Base-by-base conservation (phyloP, 768 basidiomycete species). In the Floccularia luteovirens region DNA sequence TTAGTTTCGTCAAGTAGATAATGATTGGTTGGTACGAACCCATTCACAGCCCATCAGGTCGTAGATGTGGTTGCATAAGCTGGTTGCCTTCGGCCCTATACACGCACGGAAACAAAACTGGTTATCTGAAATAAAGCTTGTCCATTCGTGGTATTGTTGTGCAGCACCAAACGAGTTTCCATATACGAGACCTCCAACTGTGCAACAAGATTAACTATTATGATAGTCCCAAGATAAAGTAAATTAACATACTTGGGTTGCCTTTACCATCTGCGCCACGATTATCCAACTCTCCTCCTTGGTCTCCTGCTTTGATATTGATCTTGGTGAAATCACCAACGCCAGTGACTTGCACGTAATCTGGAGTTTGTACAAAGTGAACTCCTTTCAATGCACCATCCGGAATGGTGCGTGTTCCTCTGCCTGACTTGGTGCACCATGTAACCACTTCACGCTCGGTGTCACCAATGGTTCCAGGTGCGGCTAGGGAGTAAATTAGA, bases 121-220 rank as follows among this genome's bases (percentile, higher is more conserved):
- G 31, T 46, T 55, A 22, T 73, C 73, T 16, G 85, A 87, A 49
- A 90, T 79, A 64, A 90, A 90, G 58, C 72, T 76, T 32, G 84
- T 89, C 90, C 90, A 92, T 55, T 90, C 82, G 49, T 85, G 81
- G 55, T 83, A 72, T 56, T 90, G 64, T 27, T 54, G 53, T 14
- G 43, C 53, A 5, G 48, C 46, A 14, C 75, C 71, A 52, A 80
- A 84, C 6, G 62, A 64, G 49, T 74, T 79, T 1, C 82, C 78
- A 57, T 77, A 90, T 22, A 87, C 50, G 8, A 89, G 61, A 25
- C 78, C 85, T 48, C 87, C 87, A 21, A 84, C 81, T 72, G 43
- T 53, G 54, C 41, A 44, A 38, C 38, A n/a, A 33, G 28, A 19
- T 27, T 41, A 20, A 43, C 14, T 10, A 64, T 61, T 64, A 43